Percentiles rank a stretch among this genome's conserved stretches.
Evolutionary conservation across 2,329 filamentous ascomycete species (phyloP).

Genomic region (Fusarium globosum): DNA sequence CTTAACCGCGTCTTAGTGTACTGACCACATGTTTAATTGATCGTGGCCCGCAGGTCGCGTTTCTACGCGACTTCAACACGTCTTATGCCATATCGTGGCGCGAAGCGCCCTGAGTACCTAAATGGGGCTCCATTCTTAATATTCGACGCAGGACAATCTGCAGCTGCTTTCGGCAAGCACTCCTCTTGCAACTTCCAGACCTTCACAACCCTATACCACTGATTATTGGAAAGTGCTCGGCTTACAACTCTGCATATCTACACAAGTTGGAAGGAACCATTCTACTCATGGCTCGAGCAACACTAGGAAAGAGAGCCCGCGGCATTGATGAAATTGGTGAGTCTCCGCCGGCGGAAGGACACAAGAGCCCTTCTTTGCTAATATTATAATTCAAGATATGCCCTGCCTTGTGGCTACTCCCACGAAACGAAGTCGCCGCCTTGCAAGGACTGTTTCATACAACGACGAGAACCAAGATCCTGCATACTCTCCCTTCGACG

Average conservation of each 20-base stretch:
- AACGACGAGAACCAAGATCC: constrained; percentile 76
- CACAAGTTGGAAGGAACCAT: constrained; percentile 29
- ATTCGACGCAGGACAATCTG: constrained; percentile 32
- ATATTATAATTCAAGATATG: constrained; percentile 35
- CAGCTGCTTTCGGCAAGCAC: constrained; percentile 28
- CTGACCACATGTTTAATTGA: constrained; percentile 47
- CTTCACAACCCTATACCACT: constrained; percentile 26
- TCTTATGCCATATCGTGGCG: constrained; percentile 32
- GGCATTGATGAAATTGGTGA: constrained; percentile 46
- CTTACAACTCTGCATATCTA: constrained; percentile 20
- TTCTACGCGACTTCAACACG: constrained; percentile 47
- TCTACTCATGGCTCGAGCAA: constrained; percentile 45
- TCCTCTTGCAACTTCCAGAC: constrained; percentile 31
- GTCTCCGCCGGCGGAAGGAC: constrained; percentile 31
- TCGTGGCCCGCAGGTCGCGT: constrained; percentile 46
- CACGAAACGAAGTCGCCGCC: constrained; percentile 59
- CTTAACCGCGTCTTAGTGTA: constrained; percentile 34
- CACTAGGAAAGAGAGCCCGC: constrained; percentile 52
- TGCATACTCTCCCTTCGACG: constrained; percentile 45
- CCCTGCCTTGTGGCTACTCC: constrained; percentile 48
- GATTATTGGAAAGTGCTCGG: constrained; percentile 38
- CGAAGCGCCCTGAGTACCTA: constrained; percentile 27
- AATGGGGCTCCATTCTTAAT: constrained; percentile 35
- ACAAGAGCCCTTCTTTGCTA: constrained; percentile 20
- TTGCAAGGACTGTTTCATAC: constrained; percentile 55